phyloP scores from a whole-genome alignment of 1,284 basidiomycete species.

The Amylostereum areolatum region DNA sequence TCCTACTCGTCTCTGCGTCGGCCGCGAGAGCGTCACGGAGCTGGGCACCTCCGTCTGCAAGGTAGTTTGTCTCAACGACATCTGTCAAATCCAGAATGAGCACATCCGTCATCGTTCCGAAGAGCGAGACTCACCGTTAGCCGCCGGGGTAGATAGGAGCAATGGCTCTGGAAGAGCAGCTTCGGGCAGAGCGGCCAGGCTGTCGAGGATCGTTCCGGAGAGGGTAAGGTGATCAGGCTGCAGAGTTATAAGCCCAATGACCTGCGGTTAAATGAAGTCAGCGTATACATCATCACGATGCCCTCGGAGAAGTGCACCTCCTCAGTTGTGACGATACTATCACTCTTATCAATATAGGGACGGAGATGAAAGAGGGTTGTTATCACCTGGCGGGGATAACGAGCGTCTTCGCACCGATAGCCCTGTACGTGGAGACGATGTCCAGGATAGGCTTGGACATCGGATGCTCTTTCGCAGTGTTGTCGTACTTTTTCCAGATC shows the following conservation, averaged over 20 bases:
- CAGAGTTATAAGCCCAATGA: conserved; percentile 35
- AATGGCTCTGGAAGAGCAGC: conserved; percentile 3
- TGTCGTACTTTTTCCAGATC: conserved; percentile 35
- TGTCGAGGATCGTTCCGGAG: conserved; percentile 35
- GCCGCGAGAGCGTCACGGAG: conserved; percentile 28
- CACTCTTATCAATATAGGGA: background rate
- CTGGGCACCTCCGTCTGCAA: conserved; percentile 26
- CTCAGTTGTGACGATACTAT: conserved; percentile 35
- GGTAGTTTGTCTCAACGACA: conserved; percentile 23
- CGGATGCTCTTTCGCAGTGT: conserved; percentile 37
- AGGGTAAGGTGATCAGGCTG: conserved; percentile 41
- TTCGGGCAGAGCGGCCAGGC: conserved; percentile 24
- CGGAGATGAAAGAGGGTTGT: background rate
- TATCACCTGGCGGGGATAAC: conserved; percentile 48
- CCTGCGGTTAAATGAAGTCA: conserved; percentile 19
- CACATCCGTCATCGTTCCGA: background rate
- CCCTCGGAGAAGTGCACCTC: conserved; percentile 24
- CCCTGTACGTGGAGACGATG: conserved; percentile 32
- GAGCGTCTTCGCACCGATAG: conserved; percentile 33
- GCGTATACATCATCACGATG: background rate
- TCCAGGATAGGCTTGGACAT: conserved; percentile 31
- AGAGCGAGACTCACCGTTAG: background rate
- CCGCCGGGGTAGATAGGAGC: background rate
- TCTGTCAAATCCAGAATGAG: conserved; percentile 4
- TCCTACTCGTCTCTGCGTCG: conserved; percentile 34